Percentiles rank a stretch among this genome's conserved stretches.
Evolutionary conservation across 805 yeast species (phyloP).

Genomic region (Wickerhamiella alocasiicola): DNA sequence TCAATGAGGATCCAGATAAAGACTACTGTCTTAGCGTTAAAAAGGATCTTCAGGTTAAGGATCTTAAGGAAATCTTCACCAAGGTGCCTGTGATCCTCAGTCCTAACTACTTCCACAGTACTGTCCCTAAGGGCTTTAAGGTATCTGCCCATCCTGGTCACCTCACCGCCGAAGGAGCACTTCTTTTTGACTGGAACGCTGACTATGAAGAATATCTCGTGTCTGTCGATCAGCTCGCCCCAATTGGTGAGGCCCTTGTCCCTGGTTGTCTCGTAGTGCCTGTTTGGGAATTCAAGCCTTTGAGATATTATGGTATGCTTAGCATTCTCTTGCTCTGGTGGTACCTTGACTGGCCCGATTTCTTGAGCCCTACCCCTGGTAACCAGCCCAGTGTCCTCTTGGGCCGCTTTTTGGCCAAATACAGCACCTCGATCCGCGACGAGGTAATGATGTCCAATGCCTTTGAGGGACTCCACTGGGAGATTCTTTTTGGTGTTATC

Average conservation of each 20-base stretch:
- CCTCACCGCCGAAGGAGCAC: constrained; percentile 69
- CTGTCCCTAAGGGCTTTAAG: constrained; percentile 50
- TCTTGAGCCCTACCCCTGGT: constrained; percentile 85
- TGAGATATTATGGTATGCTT: constrained; percentile 23
- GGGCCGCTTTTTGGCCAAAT: constrained; percentile 30
- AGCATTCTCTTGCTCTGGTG: constrained; percentile 48
- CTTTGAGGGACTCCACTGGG: constrained; percentile 33
- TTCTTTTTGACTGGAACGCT: constrained; percentile 55
- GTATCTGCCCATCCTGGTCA: constrained; percentile 65
- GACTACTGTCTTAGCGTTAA: constrained; percentile 82
- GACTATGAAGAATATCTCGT: constrained; percentile 35
- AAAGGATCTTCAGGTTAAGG: constrained; percentile 42
- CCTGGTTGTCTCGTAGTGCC: constrained; percentile 87
- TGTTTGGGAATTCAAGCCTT: constrained; percentile 40
- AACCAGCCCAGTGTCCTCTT: constrained; percentile 50
- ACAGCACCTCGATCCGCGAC: constrained; percentile 16
- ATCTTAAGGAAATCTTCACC: constrained; percentile 48
- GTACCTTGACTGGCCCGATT: constrained; percentile 87
- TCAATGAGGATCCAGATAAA: constrained; percentile 72
- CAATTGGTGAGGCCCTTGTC: constrained; percentile 53
- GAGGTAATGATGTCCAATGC: constrained; percentile 36
- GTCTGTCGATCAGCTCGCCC: constrained; percentile 35
- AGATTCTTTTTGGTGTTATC: constrained; percentile 55
- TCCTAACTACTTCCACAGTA: constrained; percentile 63
- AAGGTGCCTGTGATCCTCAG: constrained; percentile 61